Evolutionary conservation across 192 early-diverging fungal species (phyloP).

Genomic region (Phycomyces blakesleeanus): DNA sequence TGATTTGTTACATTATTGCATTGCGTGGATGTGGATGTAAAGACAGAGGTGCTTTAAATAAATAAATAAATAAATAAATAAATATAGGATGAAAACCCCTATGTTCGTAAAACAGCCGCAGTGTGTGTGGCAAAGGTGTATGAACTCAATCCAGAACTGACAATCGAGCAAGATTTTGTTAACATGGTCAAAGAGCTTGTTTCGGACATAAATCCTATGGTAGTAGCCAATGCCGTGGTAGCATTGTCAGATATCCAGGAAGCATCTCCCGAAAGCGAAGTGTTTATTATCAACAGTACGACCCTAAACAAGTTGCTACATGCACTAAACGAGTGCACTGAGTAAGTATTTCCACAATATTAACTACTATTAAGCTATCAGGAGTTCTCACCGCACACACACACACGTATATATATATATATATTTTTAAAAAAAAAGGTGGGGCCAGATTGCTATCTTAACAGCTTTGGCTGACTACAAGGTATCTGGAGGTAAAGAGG

Average conservation of each 20-base stretch:
- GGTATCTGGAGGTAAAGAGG: slow-evolving; percentile 76
- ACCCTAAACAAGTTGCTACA: slow-evolving; percentile 81
- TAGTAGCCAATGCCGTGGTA: slow-evolving; percentile 92
- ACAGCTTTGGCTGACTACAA: slow-evolving; percentile 77
- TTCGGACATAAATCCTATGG: slow-evolving; percentile 95
- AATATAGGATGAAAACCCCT: slow-evolving; percentile 93
- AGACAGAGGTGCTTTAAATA: too few species aligned
- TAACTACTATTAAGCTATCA: too few species aligned
- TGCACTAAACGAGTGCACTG: slow-evolving; percentile 96
- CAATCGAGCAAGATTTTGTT: slow-evolving; percentile 94
- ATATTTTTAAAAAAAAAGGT: too few species aligned
- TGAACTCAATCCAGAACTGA: slow-evolving; percentile 81
- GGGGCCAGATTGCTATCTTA: slow-evolving; percentile 96
- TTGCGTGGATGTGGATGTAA: too few species aligned
- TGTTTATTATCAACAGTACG: slow-evolving; percentile 72
- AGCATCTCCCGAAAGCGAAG: slow-evolving; percentile 56
- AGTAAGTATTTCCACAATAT: slow-evolving; percentile 63
- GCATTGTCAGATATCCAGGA: slow-evolving; percentile 91
- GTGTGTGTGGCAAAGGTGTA: slow-evolving; percentile 95
- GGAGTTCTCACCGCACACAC: too few species aligned
- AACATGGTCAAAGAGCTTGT: slow-evolving; percentile 79
- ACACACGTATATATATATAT: too few species aligned
- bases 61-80: too few species aligned
- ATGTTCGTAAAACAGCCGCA: slow-evolving; percentile 96
- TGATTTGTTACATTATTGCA: too few species aligned